Base-by-base conservation (phyloP, 352 stramenopile species). In the Phytophthora hibernalis region DNA sequence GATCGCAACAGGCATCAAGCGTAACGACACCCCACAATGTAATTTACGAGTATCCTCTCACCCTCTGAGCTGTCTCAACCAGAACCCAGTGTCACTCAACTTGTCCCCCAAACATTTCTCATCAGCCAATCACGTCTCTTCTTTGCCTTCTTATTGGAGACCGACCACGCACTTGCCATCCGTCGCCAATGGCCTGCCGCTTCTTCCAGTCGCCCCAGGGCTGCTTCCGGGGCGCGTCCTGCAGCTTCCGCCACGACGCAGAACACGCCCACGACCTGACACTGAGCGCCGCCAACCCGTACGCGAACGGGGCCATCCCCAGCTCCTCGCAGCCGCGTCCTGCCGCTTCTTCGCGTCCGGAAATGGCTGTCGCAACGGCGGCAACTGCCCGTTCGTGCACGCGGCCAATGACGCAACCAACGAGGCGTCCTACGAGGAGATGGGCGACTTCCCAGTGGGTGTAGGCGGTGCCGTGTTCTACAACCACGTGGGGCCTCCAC, bases 141-240 rank as follows among this genome's bases (percentile, higher is more conserved):
- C 40, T 24, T 24, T 22, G 24, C n/a, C 40, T 6, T 47, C 40
- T 24, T 24, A 10, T 47, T 26, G 31, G 13, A 38, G 10, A 22
- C 18, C 16, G n/a, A 47, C 40, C 40, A 47, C 40, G 40, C 40
- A 47, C 40, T 47, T 47, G 40, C 40, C 28, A 42, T 31, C 48
- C 21, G 16, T 57, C 67, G 26, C 54, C 44, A n/a, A 77, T 76
- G 63, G 43, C 60, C 31, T 94, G 86, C 61, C 84, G 84, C 67
- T 94, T 91, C 79, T 94, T 90, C 62, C 72, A 85, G 72, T 88
- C 82, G 42, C 70, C 77, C 9, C 68, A 87, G 40, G 86, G 86
- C 57, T 94, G 86, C 54, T 89, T 87, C 61, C 83, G 85, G 15
- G 86, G 86, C 26, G 60, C 73, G 13, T 84, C 77, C 9, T 94